Evolutionary conservation across 331 rosid species (phyloP), one percentile per base, ranked within the genome.

Genomic region (Spiraea crenata): DNA sequence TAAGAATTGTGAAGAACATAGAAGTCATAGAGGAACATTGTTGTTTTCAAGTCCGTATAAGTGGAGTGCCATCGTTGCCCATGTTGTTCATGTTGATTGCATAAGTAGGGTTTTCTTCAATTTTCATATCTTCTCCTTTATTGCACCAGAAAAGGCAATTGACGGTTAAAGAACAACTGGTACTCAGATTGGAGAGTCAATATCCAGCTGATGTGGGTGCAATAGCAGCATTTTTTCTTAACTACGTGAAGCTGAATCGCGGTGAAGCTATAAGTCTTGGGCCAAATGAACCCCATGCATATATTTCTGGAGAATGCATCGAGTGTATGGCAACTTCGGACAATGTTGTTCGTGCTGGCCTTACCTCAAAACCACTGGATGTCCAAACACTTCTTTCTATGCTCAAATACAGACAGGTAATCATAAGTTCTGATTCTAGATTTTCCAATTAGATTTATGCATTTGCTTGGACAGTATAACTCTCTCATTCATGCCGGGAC

Each of bases 301-400:
- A 81, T 72, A 72, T 81, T 37, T 66, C 72, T 50, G 84, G 84
- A 38, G 84, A 81, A 67, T 81, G 84, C 42, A 49, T 81, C 1
- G 84, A 81, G 70, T 81, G 84, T 56, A 81, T 81, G 84, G 84
- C 84, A 44, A 76, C 84, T 52, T 81, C 84, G 10, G 84, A 81
- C 72, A 81, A 81, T 67, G 84, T 81, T 67, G 84, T 81, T 11
- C 78, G 84, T 46, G 84, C 81, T 0, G 84, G 84, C 47, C 84
- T 81, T 61, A 81, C 84, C 64, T 49, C 84, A 9, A 81, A 81
- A n/a, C 78, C 68, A 48, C 35, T 51, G 56, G 84, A 81, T 57
- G 72, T 81, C 17, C 81, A 67, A 57, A 77, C 84, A 8, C 84
- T 81, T 72, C 78, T 72, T 60, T 81, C 73, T 20, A 81, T 81